Evolutionary conservation across 1,284 basidiomycete genomes (phyloP).

Genomic region (Coriolopsis trogii): DNA sequence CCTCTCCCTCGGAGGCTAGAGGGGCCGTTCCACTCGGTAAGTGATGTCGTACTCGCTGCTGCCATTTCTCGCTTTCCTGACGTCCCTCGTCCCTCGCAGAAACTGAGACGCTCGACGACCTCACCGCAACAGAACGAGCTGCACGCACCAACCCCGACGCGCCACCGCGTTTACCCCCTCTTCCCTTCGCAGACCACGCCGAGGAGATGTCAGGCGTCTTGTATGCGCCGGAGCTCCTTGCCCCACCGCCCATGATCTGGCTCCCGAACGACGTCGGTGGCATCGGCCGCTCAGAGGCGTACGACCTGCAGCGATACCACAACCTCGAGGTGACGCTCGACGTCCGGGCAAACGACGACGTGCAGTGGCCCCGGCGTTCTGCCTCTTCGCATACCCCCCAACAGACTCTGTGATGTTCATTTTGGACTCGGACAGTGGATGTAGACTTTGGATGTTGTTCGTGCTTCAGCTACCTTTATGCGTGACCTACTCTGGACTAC

Average conservation of each 20-base stretch:
- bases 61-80: neutral
- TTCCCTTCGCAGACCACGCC: conserved; percentile 72
- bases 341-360: conserved; percentile 59
- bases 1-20: conserved; percentile 54
- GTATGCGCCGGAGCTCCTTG: conserved; percentile 80
- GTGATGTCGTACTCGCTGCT: conserved; percentile 28
- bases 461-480: neutral
- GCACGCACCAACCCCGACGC: conserved; percentile 79
- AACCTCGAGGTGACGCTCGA: conserved; percentile 66
- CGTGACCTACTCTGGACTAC: neutral
- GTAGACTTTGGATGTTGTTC: too few species aligned
- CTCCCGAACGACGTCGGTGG: conserved; percentile 74
- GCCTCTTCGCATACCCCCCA: conserved; percentile 12
- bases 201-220: conserved; percentile 76
- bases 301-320: conserved; percentile 72
- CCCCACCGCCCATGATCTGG: conserved; percentile 79
- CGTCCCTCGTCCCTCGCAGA: conserved; percentile 37
- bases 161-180: conserved; percentile 69
- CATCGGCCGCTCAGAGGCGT: conserved; percentile 70
- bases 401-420: neutral
- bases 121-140: conserved; percentile 75
- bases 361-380: conserved; percentile 5
- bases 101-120: conserved; percentile 78
- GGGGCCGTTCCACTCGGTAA: conserved; percentile 70
- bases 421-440: neutral